Evolutionary conservation across 495 filamentous ascomycete species (phyloP), one percentile per base, ranked within the genome.

Genomic region (Penicillium canariense): DNA sequence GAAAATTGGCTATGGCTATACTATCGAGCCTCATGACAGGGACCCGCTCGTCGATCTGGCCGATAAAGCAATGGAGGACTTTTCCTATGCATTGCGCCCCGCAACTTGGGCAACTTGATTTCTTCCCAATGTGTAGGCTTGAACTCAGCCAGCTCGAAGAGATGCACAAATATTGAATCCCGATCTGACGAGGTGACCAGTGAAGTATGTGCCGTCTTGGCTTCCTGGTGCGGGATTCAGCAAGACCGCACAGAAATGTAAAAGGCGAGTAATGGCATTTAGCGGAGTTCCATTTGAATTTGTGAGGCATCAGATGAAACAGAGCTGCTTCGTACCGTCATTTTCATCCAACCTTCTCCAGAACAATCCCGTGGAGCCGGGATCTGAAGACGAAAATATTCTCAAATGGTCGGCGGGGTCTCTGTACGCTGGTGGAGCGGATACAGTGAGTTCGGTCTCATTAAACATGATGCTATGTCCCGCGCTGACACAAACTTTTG

Each of bases 361-460:
- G 48, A 46, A 65, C 0, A 48, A 58, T 1, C 58, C 61, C 5
- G 30, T 54, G 0, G 23, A 54, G 0, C 57, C 64, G 5, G 62
- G 62, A 0, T 59, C 63, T 0, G 63, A 75, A 23, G 65, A 66
- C 14, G 64, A 74, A 28, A 48, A 15, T 0, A 56, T 60, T 7
- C 66, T 73, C 30, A 80, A 77, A 52, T 77, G 73, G 74, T 62
- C 74, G 15, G 75, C 81, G 4, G 76, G 70, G n/a, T 74, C 75
- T 0, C 58, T 87, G 0, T 79, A 84, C 30, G 72, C 78, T 22
- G 84, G 78, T 9, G 84, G 83, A 5, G 78, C 80, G 18, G 84
- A 87, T 69, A 42, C 43, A 55, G 30, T 22, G 18, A 36, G 20
- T 48, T 18, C 27, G 0, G 14, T 3, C 26, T 23, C 18, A 0